Percentiles rank a stretch among this genome's conserved stretches.
These are phyloP conservation scores for Nyctanthes arbortristis DNA, from an alignment of 257 asterid genomes.

Conservation along the genomic window DNA sequence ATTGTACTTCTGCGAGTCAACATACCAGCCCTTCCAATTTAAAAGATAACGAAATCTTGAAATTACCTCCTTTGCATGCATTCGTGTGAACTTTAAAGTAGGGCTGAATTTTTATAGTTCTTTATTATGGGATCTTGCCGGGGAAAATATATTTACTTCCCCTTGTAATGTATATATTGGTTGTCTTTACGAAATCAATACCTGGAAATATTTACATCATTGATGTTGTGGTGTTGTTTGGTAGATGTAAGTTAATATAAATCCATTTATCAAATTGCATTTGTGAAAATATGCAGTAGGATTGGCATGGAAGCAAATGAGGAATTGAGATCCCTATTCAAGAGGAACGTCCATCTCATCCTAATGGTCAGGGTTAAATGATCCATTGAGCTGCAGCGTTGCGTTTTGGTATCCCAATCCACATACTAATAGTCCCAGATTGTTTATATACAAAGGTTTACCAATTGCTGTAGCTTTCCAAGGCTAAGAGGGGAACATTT, in stretches of 20 bases:
- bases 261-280: not conserved
- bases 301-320: constrained; percentile 93
- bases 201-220: not conserved
- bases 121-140: not conserved
- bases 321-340: constrained; percentile 82
- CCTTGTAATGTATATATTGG: not conserved
- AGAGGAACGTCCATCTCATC: constrained; percentile 78
- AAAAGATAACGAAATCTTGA: not conserved
- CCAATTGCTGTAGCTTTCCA: constrained; percentile 10
- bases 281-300: constrained; percentile 51
- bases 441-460: constrained; percentile 21
- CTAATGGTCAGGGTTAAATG: constrained; percentile 79
- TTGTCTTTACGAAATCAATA: not conserved
- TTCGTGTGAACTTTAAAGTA: not conserved
- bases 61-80: not conserved
- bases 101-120: not conserved
- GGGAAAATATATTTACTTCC: not conserved
- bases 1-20: constrained; percentile 5
- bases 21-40: not conserved
- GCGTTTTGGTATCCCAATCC: not conserved
- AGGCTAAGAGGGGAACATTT: not conserved
- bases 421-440: not conserved
- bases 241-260: not conserved
- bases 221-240: not conserved
- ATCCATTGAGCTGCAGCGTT: constrained; percentile 18